Base-by-base conservation (phyloP, 2,329 filamentous ascomycete species). In the Venturia effusa region DNA sequence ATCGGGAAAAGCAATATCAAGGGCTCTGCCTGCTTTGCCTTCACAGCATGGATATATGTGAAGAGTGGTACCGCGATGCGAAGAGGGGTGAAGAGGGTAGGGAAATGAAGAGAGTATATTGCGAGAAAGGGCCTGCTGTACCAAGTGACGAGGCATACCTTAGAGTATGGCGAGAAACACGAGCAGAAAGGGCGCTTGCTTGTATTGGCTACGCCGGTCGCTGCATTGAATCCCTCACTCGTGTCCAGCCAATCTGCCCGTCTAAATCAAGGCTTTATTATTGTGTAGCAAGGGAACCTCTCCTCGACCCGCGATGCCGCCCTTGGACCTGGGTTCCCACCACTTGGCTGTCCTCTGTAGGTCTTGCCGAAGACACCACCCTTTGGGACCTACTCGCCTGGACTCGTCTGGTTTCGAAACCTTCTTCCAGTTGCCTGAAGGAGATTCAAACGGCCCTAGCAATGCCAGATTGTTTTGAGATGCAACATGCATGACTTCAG, bases 91-190 rank as follows among this genome's bases (percentile, higher is more conserved):
- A 22, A 57, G 51, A 54, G 51, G 15, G 51, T 57, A 57, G 48
- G 51, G 34, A 57, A 34, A 57, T 57, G 51, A 57, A 57, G 27
- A n/a, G 51, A 34, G 17, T 57, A 57, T 57, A 57, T 57, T 57
- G 30, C 51, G 5, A 34, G 27, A 34, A 30, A 34, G 30, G 51
- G 51, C 30, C 51, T 57, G 27, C 4, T n/a, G 11, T 57, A 15
- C n/a, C n/a, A n/a, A n/a, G 51, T 17, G 51, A 34, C 51, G 51
- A 34, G 13, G 48, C 13, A 22, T 22, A 45, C 19, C 15, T n/a
- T n/a, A n/a, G n/a, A n/a, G 41, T 17, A 27, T 27, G 48, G 48
- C 13, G 24, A 54, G 51, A 34, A 57, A 57, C 51, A 57, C 51
- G 51, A 57, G n/a, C n/a, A n/a, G 51, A 34, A 6, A 34, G 27